These are phyloP conservation scores for Phaeophleospora eucalypticola DNA, from an alignment of 2,329 filamentous ascomycete species.

Conservation along the genomic window DNA sequence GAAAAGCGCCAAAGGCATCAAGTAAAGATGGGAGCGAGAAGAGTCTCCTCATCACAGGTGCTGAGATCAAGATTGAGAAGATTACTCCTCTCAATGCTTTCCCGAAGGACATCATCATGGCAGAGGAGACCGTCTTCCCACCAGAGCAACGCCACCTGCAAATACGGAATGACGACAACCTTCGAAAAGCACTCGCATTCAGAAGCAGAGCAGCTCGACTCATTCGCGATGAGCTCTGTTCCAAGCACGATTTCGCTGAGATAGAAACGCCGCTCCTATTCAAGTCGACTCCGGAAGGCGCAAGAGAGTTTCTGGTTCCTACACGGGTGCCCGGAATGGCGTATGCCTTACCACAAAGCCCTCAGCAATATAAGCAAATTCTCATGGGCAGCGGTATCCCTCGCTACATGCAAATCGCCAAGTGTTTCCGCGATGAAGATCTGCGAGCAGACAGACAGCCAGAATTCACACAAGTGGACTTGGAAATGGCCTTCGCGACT, in stretches of 20 bases:
- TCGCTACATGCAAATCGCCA: constrained; percentile 87
- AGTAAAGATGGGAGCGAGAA: background rate
- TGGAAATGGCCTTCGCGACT: constrained; percentile 85
- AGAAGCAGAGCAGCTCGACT: constrained; percentile 58
- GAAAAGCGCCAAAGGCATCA: constrained; percentile 35
- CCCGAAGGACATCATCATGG: constrained; percentile 71
- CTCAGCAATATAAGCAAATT: constrained; percentile 97
- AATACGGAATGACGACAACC: constrained; percentile 65
- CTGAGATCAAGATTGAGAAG: constrained; percentile 52
- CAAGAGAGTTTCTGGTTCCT: constrained; percentile 89
- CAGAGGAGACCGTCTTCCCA: constrained; percentile 67
- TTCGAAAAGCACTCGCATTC: constrained; percentile 66
- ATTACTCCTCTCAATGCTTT: constrained; percentile 70
- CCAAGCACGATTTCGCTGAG: constrained; percentile 61
- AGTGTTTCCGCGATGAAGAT: constrained; percentile 94
- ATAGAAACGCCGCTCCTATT: constrained; percentile 92
- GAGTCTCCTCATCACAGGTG: constrained; percentile 12
- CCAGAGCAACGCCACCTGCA: constrained; percentile 77
- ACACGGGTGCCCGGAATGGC: constrained; percentile 71
- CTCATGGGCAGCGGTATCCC: constrained; percentile 85
- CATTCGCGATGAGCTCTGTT: constrained; percentile 52
- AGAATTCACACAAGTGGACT: constrained; percentile 92
- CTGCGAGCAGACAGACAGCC: constrained; percentile 87
- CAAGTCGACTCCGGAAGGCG: constrained; percentile 95
- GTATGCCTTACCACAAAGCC: constrained; percentile 92